Evolutionary conservation across 805 yeast species (phyloP).

Genomic region (Yarrowia phangngaensis): DNA sequence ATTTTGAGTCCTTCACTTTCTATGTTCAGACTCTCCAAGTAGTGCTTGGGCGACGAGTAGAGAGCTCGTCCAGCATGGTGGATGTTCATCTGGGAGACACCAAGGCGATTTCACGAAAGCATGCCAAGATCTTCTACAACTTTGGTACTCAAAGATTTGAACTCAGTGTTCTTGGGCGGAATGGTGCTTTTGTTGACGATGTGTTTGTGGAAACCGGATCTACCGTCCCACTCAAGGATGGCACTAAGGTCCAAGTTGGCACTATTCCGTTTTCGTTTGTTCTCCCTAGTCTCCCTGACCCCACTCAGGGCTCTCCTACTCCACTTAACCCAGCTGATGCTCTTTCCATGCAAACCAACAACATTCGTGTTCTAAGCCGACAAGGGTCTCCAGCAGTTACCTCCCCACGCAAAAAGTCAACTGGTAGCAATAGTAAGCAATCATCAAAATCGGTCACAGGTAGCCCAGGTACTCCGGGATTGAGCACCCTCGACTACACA

Average conservation of each 20-base stretch:
- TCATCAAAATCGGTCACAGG: conserved; percentile 9
- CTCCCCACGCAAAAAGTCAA: conserved; percentile 16
- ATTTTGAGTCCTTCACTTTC: conserved; percentile 88
- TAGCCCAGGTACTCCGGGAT: conserved; percentile 4
- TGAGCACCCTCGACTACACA: conserved; percentile 7
- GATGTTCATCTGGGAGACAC: conserved; percentile 92
- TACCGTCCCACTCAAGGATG: conserved; percentile 81
- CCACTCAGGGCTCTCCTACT: neutral
- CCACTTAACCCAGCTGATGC: conserved; percentile 26
- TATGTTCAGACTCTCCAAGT: conserved; percentile 96
- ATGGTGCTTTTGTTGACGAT: conserved; percentile 96
- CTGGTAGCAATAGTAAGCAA: conserved; percentile 17
- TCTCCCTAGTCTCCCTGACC: conserved; percentile 52
- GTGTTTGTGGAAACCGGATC: conserved; percentile 83
- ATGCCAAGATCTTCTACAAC: conserved; percentile 93
- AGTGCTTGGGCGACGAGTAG: conserved; percentile 83
- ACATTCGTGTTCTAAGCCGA: conserved; percentile 17
- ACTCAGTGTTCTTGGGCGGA: conserved; percentile 83
- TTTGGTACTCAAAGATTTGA: conserved; percentile 96
- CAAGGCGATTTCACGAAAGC: conserved; percentile 89
- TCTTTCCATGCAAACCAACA: conserved; percentile 13
- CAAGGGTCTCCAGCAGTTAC: conserved; percentile 16
- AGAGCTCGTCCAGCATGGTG: conserved; percentile 51
- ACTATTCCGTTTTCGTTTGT: conserved; percentile 86
- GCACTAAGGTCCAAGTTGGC: conserved; percentile 78